phyloP scores from a whole-genome alignment of 1,284 basidiomycete genomes.

The Marasmius tenuissimus region DNA sequence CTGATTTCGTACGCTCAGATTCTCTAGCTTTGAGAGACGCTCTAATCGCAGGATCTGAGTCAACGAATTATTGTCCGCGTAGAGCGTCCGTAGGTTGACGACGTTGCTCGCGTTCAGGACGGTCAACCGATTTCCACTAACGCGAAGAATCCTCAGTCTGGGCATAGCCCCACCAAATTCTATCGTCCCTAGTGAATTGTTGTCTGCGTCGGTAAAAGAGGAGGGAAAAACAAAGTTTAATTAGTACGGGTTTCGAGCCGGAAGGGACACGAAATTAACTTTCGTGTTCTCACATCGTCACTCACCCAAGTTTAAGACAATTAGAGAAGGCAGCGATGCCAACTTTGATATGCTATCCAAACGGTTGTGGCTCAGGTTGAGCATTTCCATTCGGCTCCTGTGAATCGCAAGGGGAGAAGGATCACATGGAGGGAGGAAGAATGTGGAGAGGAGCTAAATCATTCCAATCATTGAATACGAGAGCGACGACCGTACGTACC shows the following conservation, averaged over 20 bases:
- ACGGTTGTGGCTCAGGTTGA: slow-evolving; percentile 83
- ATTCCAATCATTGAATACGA: not conserved
- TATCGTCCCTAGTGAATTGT: slow-evolving; percentile 63
- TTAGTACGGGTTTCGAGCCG: not conserved
- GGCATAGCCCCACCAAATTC: slow-evolving; percentile 55
- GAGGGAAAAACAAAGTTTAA: not conserved
- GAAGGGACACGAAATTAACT: not conserved
- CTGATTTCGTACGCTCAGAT: slow-evolving; percentile 91
- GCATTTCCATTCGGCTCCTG: slow-evolving; percentile 80
- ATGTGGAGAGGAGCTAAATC: not conserved
- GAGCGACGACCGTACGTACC: slow-evolving; percentile 50
- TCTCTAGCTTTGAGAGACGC: slow-evolving; percentile 75
- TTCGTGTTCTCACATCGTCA: slow-evolving; percentile 14
- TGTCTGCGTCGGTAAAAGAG: slow-evolving; percentile 48
- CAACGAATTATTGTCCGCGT: slow-evolving; percentile 87
- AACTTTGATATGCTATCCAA: slow-evolving; percentile 64
- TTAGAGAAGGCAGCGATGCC: slow-evolving; percentile 60
- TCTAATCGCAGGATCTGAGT: slow-evolving; percentile 51
- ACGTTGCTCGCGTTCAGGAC: slow-evolving; percentile 69
- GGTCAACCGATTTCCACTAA: slow-evolving; percentile 81
- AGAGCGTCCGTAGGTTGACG: slow-evolving; percentile 83
- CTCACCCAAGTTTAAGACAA: slow-evolving; percentile 82
- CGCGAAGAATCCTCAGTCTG: slow-evolving; percentile 79
- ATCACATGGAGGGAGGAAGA: slow-evolving; percentile 2
- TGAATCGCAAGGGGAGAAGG: slow-evolving; percentile 17